phyloP scores from a whole-genome alignment of 306 rosid species.

The Notholithocarpus densiflorus region DNA sequence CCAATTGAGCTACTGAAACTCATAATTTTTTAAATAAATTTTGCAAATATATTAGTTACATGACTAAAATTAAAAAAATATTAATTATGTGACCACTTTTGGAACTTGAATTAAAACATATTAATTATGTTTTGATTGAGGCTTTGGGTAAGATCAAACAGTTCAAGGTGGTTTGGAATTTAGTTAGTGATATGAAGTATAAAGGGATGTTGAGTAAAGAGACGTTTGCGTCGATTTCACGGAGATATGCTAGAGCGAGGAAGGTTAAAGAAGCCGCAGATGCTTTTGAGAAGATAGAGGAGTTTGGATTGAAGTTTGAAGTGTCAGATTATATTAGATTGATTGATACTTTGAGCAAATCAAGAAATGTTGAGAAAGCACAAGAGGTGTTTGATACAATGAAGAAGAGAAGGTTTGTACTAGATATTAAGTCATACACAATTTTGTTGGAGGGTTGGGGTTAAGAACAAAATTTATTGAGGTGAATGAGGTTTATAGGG shows the following conservation, averaged over 20 bases:
- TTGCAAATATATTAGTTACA: too few relatives aligned
- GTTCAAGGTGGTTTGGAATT: constrained; percentile 68
- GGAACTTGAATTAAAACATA: too few relatives aligned
- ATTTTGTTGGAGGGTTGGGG: constrained; percentile 88
- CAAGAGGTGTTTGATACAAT: too few relatives aligned
- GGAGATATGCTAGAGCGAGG: constrained; percentile 64
- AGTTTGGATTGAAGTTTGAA: constrained; percentile 51
- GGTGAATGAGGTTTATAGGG: constrained; percentile 64
- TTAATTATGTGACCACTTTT: too few relatives aligned
- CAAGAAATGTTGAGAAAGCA: too few relatives aligned
- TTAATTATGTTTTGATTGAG: constrained; percentile 67
- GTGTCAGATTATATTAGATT: constrained; percentile 61
- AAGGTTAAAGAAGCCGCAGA: constrained; percentile 53
- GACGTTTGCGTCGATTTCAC: constrained; percentile 60
- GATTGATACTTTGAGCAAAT: constrained; percentile 62
- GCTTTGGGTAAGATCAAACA: constrained; percentile 80
- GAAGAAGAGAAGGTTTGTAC: too few relatives aligned
- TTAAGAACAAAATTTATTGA: constrained; percentile 57
- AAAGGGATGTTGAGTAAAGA: constrained; percentile 48
- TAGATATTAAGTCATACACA: constrained; percentile 61
- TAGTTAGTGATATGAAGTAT: constrained; percentile 67
- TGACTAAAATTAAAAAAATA: too few relatives aligned
- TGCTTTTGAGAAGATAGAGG: constrained; percentile 66
- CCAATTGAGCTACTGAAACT: too few relatives aligned
- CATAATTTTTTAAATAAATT: too few relatives aligned